Evolutionary conservation across 495 filamentous ascomycete genomes (phyloP), one percentile per base, ranked within the genome.

Genomic region (Hypoxylon perforatum): DNA sequence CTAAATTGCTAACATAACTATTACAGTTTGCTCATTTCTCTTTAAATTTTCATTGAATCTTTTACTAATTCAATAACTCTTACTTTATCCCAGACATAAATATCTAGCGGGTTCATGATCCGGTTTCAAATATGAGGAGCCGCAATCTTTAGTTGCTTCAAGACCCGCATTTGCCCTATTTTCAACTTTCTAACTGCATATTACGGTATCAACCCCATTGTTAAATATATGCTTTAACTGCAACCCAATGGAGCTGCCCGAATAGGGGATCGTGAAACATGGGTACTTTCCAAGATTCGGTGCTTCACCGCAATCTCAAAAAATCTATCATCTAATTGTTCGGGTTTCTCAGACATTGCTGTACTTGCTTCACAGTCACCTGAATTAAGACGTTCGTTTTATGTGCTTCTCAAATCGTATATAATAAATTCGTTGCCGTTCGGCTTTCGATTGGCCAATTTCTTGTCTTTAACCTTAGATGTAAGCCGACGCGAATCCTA

Each of bases 391-490:
- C 19, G 7, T 18, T 65, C 39, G 14, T 15, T 52, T 41, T 57
- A 21, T n/a, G 41, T 11, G 38, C 41, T 57, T 48, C 46, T 48
- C 30, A 39, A 62, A 46, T 61, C 14, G 23, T 53, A 39, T 53
- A 64, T 52, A 65, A 28, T 33, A 22, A 38, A 60, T 39, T 44
- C 61, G 50, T 49, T 30, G 35, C 18, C 17, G 53, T 25, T 61
- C 21, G 30, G 30, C 11, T 18, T 45, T 65, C 56, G 53, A 66
- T 61, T 62, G 64, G 64, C 48, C 57, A 46, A 47, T 56, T 53
- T 49, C 28, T 10, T 49, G 12, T 54, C 36, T 50, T 38, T 38
- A 53, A 48, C 47, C 21, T 57, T n/a, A n/a, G n/a, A n/a, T n/a
- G 19, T 64, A 45, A 63, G 46, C 57, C 49, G 35, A 41, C 17